phyloP scores from a whole-genome alignment of 2,329 filamentous ascomycete genomes.

The Trichophyton simii region DNA sequence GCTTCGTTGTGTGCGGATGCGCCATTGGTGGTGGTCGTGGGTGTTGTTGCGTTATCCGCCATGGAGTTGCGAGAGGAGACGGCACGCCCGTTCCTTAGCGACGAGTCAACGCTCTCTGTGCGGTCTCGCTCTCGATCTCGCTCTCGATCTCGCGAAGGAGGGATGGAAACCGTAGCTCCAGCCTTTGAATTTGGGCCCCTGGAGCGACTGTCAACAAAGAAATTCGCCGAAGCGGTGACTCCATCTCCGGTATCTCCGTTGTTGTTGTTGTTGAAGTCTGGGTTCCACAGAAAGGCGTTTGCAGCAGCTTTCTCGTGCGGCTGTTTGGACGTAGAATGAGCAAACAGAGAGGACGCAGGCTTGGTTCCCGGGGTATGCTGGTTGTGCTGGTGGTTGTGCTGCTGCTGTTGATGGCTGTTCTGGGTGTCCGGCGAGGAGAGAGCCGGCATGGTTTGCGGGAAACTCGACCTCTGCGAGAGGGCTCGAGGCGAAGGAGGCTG shows the following conservation, averaged over 20 bases:
- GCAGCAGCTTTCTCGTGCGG: constrained; percentile 32
- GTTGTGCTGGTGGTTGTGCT: constrained; percentile 22
- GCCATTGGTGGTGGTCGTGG: too few relatives aligned
- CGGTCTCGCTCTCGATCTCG: background rate
- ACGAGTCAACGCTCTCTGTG: constrained; percentile 9
- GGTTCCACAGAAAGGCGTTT: constrained; percentile 36
- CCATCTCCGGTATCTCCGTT: constrained; percentile 30
- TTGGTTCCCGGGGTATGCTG: constrained; percentile 13
- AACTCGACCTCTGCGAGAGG: background rate
- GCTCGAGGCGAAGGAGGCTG: background rate
- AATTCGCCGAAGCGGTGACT: constrained; percentile 29
- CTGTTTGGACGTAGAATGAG: constrained; percentile 30
- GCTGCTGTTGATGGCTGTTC: constrained; percentile 7
- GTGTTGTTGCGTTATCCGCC: background rate
- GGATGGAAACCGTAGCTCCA: background rate
- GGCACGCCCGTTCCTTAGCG: constrained; percentile 8
- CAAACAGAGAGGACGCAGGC: constrained; percentile 24
- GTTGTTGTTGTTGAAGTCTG: constrained; percentile 20
- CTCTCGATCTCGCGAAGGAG: background rate
- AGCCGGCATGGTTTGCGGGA: constrained; percentile 1
- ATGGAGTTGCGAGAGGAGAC: background rate
- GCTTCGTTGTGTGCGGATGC: background rate
- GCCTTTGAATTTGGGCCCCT: constrained; percentile 42
- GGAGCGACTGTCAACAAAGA: constrained; percentile 28
- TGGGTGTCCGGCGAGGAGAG: constrained; percentile 7